These are phyloP conservation scores for Holtermanniella nyarrowii DNA, from an alignment of 768 basidiomycete species.

Conservation along the genomic window DNA sequence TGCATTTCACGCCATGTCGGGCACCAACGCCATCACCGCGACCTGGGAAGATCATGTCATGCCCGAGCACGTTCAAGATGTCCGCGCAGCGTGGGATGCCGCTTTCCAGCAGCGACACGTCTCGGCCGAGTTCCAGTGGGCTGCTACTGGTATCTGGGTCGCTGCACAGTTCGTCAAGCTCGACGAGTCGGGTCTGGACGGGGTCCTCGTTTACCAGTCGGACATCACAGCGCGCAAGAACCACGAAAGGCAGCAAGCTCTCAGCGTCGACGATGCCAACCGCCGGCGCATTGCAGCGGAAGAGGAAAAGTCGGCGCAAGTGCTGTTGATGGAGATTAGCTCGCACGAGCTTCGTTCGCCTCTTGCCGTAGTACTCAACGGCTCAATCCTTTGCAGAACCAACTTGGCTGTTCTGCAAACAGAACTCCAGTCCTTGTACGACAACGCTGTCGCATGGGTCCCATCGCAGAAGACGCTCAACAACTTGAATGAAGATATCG, in stretches of 20 bases:
- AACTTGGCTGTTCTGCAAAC: conserved; percentile 34
- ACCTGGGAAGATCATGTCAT: background rate
- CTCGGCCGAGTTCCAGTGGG: background rate
- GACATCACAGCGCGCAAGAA: conserved; percentile 37
- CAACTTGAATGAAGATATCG: conserved; percentile 35
- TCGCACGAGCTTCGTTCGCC: conserved; percentile 33
- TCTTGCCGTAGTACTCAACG: conserved; percentile 37
- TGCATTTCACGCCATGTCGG: conserved; percentile 7
- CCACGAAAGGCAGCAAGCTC: conserved; percentile 32
- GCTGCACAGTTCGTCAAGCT: background rate
- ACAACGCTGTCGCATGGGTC: conserved; percentile 4
- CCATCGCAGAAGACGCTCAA: conserved; percentile 25
- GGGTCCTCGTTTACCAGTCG: conserved; percentile 18
- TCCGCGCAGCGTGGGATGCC: background rate
- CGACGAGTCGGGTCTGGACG: background rate
- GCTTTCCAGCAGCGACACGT: background rate
- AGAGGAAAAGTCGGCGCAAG: conserved; percentile 41
- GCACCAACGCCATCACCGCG: background rate
- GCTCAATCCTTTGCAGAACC: conserved; percentile 38
- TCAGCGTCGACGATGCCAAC: conserved; percentile 30
- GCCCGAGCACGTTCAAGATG: background rate
- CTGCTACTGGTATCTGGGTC: background rate
- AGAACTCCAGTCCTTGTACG: conserved; percentile 20
- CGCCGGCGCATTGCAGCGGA: conserved; percentile 34
- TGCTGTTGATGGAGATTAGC: conserved; percentile 44